These are phyloP conservation scores for Hydrangea macrophylla DNA, from an alignment of 148 eudicot genomes.

Conservation along the genomic window DNA sequence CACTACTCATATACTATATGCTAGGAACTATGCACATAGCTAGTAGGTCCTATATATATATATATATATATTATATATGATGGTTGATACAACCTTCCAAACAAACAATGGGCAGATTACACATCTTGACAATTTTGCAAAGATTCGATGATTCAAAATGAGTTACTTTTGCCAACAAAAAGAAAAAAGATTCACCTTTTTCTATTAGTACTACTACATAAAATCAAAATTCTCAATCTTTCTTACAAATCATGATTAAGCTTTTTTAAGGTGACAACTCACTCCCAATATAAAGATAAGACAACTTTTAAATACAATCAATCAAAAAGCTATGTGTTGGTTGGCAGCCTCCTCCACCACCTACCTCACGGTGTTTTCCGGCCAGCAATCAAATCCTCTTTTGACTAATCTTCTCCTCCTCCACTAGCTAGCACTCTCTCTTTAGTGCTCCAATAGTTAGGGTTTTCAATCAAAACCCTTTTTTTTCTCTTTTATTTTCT, in stretches of 20 bases:
- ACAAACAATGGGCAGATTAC: no score
- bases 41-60: no score
- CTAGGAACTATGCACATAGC: no score
- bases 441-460: no score
- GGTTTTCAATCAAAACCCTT: background rate
- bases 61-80: no score
- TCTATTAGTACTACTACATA: slow-evolving; percentile 7
- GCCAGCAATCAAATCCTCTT: slow-evolving; percentile 23
- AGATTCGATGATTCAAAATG: slow-evolving; percentile 14
- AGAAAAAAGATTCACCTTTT: background rate
- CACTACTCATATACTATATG: no score
- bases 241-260: slow-evolving; percentile 19
- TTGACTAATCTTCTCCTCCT: slow-evolving; percentile 1
- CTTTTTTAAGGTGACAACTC: slow-evolving; percentile 27
- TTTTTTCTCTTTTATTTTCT: background rate
- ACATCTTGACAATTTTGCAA: background rate
- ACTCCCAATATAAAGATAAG: slow-evolving; percentile 13
- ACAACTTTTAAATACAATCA: slow-evolving; percentile 13
- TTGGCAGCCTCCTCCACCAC: slow-evolving; percentile 8
- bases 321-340: background rate
- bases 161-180: slow-evolving; percentile 6
- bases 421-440: slow-evolving; percentile 1
- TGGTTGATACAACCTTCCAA: no score
- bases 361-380: slow-evolving; percentile 17
- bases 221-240: slow-evolving; percentile 20